Conservation (phyloP, 2,329 filamentous ascomycete genomes). For the Cladosporium sp. region DNA sequence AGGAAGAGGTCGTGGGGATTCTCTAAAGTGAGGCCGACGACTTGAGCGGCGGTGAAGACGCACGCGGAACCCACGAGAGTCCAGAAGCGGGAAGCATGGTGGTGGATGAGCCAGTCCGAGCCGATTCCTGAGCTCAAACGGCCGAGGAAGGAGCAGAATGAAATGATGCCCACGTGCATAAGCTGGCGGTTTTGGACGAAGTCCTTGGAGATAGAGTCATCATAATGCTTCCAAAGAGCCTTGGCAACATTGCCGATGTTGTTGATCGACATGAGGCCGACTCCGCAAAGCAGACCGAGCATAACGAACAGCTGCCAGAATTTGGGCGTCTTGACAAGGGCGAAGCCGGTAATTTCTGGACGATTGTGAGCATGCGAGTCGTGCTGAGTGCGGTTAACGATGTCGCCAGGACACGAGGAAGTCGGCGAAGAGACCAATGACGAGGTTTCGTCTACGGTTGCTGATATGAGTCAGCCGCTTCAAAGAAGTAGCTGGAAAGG, state of each 20-base stretch:
- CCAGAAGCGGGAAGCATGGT: slow-evolving; percentile 79
- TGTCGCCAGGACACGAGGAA: slow-evolving; percentile 50
- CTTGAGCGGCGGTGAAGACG: slow-evolving; percentile 75
- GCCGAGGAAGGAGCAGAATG: slow-evolving; percentile 77
- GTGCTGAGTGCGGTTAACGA: slow-evolving; percentile 36
- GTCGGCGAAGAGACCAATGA: slow-evolving; percentile 65
- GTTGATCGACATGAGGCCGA: slow-evolving; percentile 98
- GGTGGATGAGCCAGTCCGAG: slow-evolving; percentile 83
- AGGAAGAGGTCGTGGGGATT: slow-evolving; percentile 73
- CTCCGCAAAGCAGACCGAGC: slow-evolving; percentile 85
- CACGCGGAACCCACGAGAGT: slow-evolving; percentile 73
- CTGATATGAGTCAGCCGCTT: slow-evolving; percentile 11
- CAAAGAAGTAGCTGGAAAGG: not conserved
- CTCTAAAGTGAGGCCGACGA: slow-evolving; percentile 67
- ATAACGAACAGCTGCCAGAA: slow-evolving; percentile 90
- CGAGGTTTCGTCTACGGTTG: slow-evolving; percentile 66
- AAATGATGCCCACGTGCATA: slow-evolving; percentile 92
- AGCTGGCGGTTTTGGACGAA: slow-evolving; percentile 79
- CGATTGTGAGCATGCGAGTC: slow-evolving; percentile 54
- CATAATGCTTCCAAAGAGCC: slow-evolving; percentile 82
- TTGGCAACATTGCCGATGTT: slow-evolving; percentile 88
- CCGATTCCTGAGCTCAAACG: slow-evolving; percentile 73
- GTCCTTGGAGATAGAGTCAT: slow-evolving; percentile 63
- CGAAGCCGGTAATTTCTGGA: slow-evolving; percentile 83
- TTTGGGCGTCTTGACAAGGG: slow-evolving; percentile 64